These are phyloP conservation scores for Boletus rubescentipes DNA, from an alignment of 768 basidiomycete species.

Conservation along the genomic window DNA sequence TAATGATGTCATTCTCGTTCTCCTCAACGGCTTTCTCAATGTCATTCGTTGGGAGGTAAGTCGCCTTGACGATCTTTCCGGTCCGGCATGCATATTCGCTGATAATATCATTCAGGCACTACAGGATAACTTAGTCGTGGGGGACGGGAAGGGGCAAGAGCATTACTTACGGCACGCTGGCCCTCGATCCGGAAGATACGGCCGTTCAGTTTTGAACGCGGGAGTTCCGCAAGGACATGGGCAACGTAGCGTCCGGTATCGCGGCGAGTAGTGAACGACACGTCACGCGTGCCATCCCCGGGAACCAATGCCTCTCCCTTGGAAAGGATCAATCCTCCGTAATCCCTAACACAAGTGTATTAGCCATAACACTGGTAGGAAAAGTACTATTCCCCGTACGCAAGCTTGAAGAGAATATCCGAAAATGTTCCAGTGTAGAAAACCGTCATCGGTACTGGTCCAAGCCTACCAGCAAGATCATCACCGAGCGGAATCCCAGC, in stretches of 20 bases:
- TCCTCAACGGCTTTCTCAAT: neutral
- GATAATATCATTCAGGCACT: neutral
- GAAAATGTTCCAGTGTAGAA: neutral
- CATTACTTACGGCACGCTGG: neutral
- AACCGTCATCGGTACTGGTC: neutral
- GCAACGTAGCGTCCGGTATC: neutral
- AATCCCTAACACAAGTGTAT: neutral
- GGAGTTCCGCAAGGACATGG: neutral
- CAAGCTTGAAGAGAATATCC: conserved; percentile 2
- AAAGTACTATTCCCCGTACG: neutral
- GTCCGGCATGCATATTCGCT: neutral
- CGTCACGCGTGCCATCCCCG: neutral
- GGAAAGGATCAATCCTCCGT: conserved; percentile 1
- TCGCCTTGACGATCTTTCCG: neutral
- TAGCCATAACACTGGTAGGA: neutral
- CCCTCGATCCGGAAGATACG: conserved; percentile 3
- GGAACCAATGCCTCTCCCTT: neutral
- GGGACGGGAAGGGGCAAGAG: too few relatives aligned
- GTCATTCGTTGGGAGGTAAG: neutral
- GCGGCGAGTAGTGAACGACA: neutral
- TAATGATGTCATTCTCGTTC: neutral
- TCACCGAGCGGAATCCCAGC: neutral
- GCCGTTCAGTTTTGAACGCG: neutral
- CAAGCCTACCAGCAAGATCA: neutral
- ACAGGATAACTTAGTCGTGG: neutral